Evolutionary conservation across 2,329 filamentous ascomycete genomes (phyloP).

Genomic region (Fusarium nematophilum): DNA sequence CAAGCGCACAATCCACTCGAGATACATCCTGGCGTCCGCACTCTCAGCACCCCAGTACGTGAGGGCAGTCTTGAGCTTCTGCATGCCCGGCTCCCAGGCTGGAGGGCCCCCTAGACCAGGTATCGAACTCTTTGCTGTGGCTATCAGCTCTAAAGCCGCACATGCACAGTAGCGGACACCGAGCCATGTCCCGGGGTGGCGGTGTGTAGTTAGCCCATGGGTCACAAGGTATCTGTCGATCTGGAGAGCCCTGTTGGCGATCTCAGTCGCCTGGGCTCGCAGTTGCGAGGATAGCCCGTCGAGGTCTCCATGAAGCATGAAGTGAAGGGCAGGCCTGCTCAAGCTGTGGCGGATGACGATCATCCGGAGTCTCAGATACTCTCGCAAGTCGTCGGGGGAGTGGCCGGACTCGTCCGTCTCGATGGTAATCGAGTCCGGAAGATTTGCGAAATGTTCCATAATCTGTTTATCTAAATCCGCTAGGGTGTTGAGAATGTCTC

Average conservation of each 20-base stretch:
- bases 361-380: neutral
- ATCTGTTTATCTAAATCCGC: neutral
- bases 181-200: neutral
- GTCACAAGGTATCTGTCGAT: neutral
- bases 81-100: neutral
- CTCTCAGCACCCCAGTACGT: neutral
- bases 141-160: neutral
- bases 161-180: neutral
- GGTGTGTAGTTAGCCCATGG: neutral
- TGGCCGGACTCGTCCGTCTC: neutral
- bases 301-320: neutral
- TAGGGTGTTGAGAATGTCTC: neutral
- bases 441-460: neutral
- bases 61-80: neutral
- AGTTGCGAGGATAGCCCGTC: neutral
- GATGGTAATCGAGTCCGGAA: neutral
- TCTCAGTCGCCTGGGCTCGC: neutral
- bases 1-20: neutral
- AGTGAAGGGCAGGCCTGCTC: neutral
- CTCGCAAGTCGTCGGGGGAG: neutral
- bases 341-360: neutral
- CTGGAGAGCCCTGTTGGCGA: neutral
- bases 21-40: conserved; percentile 1
- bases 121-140: neutral
- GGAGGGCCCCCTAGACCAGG: neutral